phyloP scores from a whole-genome alignment of 2,329 filamentous ascomycete species.

The Penicillium thymicola region DNA sequence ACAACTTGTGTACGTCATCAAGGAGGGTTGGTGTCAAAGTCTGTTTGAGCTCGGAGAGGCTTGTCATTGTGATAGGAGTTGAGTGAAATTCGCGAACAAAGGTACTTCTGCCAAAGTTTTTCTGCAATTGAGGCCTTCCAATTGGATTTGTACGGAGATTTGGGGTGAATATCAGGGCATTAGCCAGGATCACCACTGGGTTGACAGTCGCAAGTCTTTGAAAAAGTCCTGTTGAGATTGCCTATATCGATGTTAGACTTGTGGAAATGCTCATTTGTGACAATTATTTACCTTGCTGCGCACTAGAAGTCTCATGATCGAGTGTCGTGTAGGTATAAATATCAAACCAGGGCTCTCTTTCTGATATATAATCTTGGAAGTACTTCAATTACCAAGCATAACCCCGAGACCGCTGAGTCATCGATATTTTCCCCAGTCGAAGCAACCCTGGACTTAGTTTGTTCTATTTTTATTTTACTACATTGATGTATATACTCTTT shows the following conservation, averaged over 20 bases:
- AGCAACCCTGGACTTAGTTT: not conserved
- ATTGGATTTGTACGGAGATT: not conserved
- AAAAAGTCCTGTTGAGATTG: not conserved
- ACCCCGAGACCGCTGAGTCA: not conserved
- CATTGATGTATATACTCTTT: not conserved
- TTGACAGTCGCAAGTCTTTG: not conserved
- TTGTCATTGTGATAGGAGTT: slow-evolving; percentile 5
- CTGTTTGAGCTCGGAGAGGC: slow-evolving; percentile 8
- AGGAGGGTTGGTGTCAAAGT: slow-evolving; percentile 19
- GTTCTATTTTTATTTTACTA: not conserved
- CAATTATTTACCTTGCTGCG: not conserved
- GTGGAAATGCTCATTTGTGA: not conserved
- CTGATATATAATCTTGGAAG: not conserved
- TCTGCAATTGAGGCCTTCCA: not conserved
- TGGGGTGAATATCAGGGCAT: not conserved
- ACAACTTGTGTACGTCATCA: slow-evolving; percentile 20
- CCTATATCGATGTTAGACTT: not conserved
- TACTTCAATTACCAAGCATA: not conserved
- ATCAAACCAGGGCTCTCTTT: not conserved
- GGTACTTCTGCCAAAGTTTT: not conserved
- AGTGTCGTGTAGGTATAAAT: not conserved
- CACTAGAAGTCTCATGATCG: not conserved
- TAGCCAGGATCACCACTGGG: not conserved
- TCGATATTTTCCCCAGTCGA: not conserved
- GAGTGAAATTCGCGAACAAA: slow-evolving; percentile 1